Evolutionary conservation across 257 asterid genomes (phyloP).

Genomic region (Capsicum rhomboideum): DNA sequence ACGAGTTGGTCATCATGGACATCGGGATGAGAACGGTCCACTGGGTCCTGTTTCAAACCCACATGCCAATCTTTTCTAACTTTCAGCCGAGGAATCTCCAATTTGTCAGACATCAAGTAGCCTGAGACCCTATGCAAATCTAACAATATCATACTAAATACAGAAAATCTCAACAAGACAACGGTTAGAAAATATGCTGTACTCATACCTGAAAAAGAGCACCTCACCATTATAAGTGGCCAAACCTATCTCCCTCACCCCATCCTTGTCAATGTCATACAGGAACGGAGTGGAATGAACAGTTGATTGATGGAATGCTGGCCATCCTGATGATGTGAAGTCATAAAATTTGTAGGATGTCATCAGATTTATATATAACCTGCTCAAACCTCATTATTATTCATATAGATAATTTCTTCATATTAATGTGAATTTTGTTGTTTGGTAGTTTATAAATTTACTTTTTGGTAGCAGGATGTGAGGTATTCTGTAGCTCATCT

Average conservation of each 20-base stretch:
- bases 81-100: conserved; percentile 81
- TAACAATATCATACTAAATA: neutral
- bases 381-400: neutral
- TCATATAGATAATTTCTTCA: neutral
- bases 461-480: neutral
- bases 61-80: conserved; percentile 94
- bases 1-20: conserved; percentile 70
- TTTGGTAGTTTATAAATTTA: neutral
- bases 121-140: conserved; percentile 70
- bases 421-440: neutral
- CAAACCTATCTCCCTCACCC: conserved; percentile 87
- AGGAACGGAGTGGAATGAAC: conserved; percentile 94
- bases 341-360: neutral
- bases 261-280: conserved; percentile 96
- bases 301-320: conserved; percentile 98
- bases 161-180: neutral
- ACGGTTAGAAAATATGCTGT: neutral
- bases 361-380: neutral
- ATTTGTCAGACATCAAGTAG: conserved; percentile 84
- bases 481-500: neutral
- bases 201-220: conserved; percentile 79
- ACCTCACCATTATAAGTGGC: conserved; percentile 98
- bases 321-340: conserved; percentile 73
- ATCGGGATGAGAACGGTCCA: conserved; percentile 91
- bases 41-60: conserved; percentile 82